Evolutionary conservation across 768 basidiomycete species (phyloP).

Genomic region (Amanita subjunquillea): DNA sequence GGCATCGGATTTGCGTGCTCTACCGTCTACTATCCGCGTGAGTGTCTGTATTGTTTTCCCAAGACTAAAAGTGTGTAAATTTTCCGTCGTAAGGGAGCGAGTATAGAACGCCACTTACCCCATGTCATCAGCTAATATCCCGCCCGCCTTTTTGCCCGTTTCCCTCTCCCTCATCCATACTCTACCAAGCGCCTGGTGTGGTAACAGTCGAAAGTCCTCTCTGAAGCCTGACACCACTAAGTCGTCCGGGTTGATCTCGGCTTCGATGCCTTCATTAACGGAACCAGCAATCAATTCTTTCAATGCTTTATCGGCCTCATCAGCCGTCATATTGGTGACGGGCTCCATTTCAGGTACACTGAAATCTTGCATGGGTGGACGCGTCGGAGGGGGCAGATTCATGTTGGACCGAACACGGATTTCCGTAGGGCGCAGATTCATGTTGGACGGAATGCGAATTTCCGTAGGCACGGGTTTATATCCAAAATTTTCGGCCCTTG

Average conservation of each 20-base stretch:
- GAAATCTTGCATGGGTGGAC: conserved; percentile 11
- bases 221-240: conserved; percentile 71
- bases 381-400: conserved; percentile 12
- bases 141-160: conserved; percentile 66
- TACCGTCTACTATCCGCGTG: conserved; percentile 76
- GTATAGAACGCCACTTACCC: conserved; percentile 34
- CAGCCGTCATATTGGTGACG: conserved; percentile 24
- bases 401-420: conserved; percentile 23
- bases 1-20: conserved; percentile 57
- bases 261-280: conserved; percentile 46
- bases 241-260: conserved; percentile 53
- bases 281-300: conserved; percentile 66
- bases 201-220: conserved; percentile 58
- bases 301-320: conserved; percentile 69
- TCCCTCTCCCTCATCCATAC: conserved; percentile 86
- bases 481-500: background rate
- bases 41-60: conserved; percentile 92
- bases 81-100: background rate
- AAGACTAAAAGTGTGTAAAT: conserved; percentile 31
- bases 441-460: conserved; percentile 26
- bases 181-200: conserved; percentile 83
- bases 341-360: conserved; percentile 13
- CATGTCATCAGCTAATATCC: conserved; percentile 90
- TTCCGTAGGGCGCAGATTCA: conserved; percentile 10
- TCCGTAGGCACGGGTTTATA: conserved; percentile 13